Evolutionary conservation across 2,329 filamentous ascomycete species (phyloP), one percentile per base, ranked within the genome.

Genomic region (Ophiosphaerella herpotricha): DNA sequence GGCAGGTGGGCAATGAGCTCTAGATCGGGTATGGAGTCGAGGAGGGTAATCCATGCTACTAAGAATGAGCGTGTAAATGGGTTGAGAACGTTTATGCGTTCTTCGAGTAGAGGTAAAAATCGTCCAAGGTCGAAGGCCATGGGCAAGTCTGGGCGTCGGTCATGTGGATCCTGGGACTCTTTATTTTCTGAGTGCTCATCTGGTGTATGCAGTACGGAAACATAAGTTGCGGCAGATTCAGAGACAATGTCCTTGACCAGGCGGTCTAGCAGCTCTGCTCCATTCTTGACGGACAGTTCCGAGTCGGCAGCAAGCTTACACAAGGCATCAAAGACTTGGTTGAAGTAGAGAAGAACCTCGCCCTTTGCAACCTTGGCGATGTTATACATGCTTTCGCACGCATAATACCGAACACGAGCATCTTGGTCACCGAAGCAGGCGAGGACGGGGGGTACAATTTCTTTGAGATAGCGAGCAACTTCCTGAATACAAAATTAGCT

Each of bases 351-450:
- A 58, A 99, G 76, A 16, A 99, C 94, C 75, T 99, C 94, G 33
- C 95, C 94, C 76, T 99, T 99, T 53, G 93, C 94, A 40, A 99
- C 94, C 77, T 99, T 99, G 68, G 94, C 92, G 70, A 99, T 99
- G 75, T 99, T 99, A 78, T 99, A 99, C 94, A 99, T 99, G 74
- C 92, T 95, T 78, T 99, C 94, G 76, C 94, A 99, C 21, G 94
- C 94, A 76, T 99, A 99, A 74, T 99, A 99, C 58, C 94, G 85
- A 29, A 97, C 94, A 50, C 94, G 85, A 24, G 94, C 92, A 87
- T 99, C 94, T 78, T 97, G 94, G 64, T 99, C 95, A 50, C 90
- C 90, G 75, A 99, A 99, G 79, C 95, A 99, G 44, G 94, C 94
- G 39, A 99, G 82, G 5, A 99, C 94, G 3, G 95, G 95, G 39